Base-by-base conservation (phyloP, 257 asterid species). In the Primulina huaijiensis region DNA sequence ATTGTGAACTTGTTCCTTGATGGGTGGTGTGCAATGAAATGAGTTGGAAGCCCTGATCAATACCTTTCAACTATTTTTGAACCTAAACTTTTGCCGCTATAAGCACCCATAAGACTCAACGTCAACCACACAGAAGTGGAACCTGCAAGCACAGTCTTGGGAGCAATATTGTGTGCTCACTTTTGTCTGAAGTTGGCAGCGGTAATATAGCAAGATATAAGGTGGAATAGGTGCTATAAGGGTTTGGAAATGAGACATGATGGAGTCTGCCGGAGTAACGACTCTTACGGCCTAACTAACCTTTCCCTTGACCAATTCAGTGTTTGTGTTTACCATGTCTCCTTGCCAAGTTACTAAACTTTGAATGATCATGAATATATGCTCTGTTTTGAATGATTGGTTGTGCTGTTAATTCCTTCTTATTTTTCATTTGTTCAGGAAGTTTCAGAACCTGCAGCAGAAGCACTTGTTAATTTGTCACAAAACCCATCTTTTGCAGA, bases 391-490 rank as follows among this genome's bases (percentile, higher is more conserved):
- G 34, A 37, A 7, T 58, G 16, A 9, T 57, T 69, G 53, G 58
- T 27, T 58, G 37, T 58, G 37, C 71, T 9, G 30, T 62, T 46
- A 65, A 73, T 20, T 60, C 34, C 33, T 72, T 23, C 68, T 7
- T 59, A 30, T 73, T 57, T 31, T 64, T 61, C 46, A 19, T 69
- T 73, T 64, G 62, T 79, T 76, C 85, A 94, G 97, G 97, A 87
- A 76, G 90, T 86, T 63, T 89, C 97, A 10, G 97, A 86, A 78
- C 97, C 99, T 67, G 97, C 95, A 3, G 97, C 90, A 75, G 89
- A 87, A 83, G 92, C 97, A 69, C 90, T 94, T 30, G 92, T 91
- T 61, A 94, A 94, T 88, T 73, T 94, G 80, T 94, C 99, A 0
- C 97, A 82, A 67, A 80, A 80, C 76, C 73, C 76, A 38, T 89